Evolutionary conservation across 2,329 filamentous ascomycete genomes (phyloP).

Genomic region (Dichotomopilus funicola): DNA sequence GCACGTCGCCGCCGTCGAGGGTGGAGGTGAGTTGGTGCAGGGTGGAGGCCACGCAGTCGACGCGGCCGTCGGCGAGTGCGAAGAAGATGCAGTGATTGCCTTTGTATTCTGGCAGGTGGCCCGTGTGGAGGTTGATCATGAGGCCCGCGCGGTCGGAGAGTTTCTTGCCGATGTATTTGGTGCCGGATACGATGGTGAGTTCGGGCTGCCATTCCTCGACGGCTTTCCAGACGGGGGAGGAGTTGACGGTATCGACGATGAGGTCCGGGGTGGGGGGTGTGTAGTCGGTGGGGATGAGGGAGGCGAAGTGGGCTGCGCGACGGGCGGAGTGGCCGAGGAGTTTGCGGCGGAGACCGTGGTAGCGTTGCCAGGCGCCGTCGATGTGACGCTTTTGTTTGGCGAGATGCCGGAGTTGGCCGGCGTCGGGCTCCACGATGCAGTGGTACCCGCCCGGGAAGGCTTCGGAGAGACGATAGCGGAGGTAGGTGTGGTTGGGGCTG

Average conservation of each 20-base stretch:
- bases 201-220: neutral
- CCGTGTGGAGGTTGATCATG: neutral
- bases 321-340: neutral
- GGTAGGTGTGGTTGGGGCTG: neutral
- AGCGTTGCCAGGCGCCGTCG: neutral
- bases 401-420: neutral
- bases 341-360: neutral
- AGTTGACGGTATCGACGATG: neutral
- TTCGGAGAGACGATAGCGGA: neutral
- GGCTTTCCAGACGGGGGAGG: neutral
- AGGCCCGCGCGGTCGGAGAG: neutral
- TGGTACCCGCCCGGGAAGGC: constrained; percentile 1
- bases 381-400: neutral
- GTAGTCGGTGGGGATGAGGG: neutral
- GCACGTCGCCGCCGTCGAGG: neutral
- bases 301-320: neutral
- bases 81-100: neutral
- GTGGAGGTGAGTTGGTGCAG: neutral
- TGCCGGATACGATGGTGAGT: neutral
- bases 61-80: neutral
- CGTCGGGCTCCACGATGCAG: neutral
- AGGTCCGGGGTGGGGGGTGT: neutral
- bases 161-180: neutral
- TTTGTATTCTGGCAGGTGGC: neutral
- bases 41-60: neutral